Conservation (phyloP, 257 asterid genomes). For the Striga asiatica region DNA sequence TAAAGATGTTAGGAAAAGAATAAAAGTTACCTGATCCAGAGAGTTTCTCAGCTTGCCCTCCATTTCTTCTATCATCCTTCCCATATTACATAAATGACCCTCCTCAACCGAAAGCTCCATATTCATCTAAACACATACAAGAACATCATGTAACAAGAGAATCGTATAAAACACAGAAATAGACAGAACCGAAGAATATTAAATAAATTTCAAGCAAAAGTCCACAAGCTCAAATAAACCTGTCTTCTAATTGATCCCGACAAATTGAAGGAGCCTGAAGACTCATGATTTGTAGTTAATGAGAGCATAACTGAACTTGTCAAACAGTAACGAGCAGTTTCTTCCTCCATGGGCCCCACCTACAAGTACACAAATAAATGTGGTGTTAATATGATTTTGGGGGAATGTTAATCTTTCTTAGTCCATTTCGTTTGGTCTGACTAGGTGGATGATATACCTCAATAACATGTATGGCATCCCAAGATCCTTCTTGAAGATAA, state of each 20-base stretch:
- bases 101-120: slow-evolving; percentile 70
- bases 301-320: slow-evolving; percentile 96
- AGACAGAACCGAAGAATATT: not conserved
- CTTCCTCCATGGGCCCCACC: slow-evolving; percentile 83
- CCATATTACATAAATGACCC: slow-evolving; percentile 96
- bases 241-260: slow-evolving; percentile 98
- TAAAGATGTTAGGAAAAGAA: too few relatives aligned
- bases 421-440: not conserved
- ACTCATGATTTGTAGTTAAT: slow-evolving; percentile 72
- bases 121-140: slow-evolving; percentile 46
- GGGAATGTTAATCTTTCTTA: slow-evolving; percentile 7
- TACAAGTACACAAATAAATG: slow-evolving; percentile 15
- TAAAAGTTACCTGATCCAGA: slow-evolving; percentile 66
- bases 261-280: slow-evolving; percentile 81
- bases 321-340: slow-evolving; percentile 66
- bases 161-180: not conserved
- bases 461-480: slow-evolving; percentile 99
- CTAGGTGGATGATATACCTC: slow-evolving; percentile 52
- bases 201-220: too few relatives aligned
- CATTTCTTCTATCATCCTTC: slow-evolving; percentile 96
- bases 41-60: slow-evolving; percentile 95
- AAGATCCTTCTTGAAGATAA: slow-evolving; percentile 83
- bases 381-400: not conserved
- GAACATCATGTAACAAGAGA: not conserved
- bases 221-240: slow-evolving; percentile 23